Evolutionary conservation across 768 basidiomycete genomes (phyloP).

Genomic region (Trametes meyenii): DNA sequence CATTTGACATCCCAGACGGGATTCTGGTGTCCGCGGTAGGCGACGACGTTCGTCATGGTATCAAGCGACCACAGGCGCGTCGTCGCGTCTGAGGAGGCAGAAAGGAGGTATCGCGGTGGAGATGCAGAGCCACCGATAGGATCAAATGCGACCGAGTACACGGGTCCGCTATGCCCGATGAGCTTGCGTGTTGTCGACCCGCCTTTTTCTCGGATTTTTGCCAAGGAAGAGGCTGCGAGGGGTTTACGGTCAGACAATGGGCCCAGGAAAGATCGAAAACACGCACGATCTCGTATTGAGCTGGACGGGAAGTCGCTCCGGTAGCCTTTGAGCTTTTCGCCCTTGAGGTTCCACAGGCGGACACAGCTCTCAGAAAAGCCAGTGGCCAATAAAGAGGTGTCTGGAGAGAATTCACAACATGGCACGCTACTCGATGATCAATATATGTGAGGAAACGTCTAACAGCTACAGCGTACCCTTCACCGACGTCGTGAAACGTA

Average conservation of each 20-base stretch:
- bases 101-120: conserved; percentile 86
- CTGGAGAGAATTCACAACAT: conserved; percentile 86
- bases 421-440: conserved; percentile 59
- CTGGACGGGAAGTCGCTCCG: conserved; percentile 74
- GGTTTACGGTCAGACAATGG: neutral
- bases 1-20: conserved; percentile 99
- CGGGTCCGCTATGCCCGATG: conserved; percentile 95
- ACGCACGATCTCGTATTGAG: conserved; percentile 70
- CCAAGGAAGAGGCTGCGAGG: conserved; percentile 55
- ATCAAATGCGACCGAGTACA: conserved; percentile 94
- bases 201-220: conserved; percentile 76
- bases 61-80: conserved; percentile 94
- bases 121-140: conserved; percentile 84
- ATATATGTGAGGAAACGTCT: neutral
- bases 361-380: conserved; percentile 97
- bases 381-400: conserved; percentile 90
- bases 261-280: neutral
- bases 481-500: conserved; percentile 92
- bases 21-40: conserved; percentile 94
- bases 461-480: conserved; percentile 65
- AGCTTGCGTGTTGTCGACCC: conserved; percentile 90
- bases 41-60: conserved; percentile 90
- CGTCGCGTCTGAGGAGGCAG: conserved; percentile 91
- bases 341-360: conserved; percentile 92
- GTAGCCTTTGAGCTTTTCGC: conserved; percentile 79